Evolutionary conservation across 768 basidiomycete species (phyloP), one percentile per base, ranked within the genome.

Genomic region (Auriscalpium orientale): DNA sequence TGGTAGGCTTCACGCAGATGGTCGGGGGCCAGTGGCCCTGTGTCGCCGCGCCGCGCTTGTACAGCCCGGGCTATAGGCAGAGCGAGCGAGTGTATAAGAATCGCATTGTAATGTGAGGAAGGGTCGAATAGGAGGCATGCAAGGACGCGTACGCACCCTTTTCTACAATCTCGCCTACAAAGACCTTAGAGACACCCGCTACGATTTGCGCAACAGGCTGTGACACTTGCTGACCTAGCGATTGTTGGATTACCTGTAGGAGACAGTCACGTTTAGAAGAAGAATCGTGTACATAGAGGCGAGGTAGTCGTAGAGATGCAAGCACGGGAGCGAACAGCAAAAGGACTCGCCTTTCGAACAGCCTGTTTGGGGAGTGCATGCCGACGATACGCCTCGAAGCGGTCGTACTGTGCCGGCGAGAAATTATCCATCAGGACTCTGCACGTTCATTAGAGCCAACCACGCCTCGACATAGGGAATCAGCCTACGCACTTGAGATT

Each of bases 341-440:
- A 20, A 53, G 35, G 11, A 65, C 72, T 13, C 56, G 85, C 91
- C 76, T 87, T 91, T 28, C 90, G 74, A 2, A 95, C 87, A 20
- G 84, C 84, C 63, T 87, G 85, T 64, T 93, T 93, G 1, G 88
- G 85, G 18, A 95, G 70, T 1, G 89, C 89, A 62, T 90, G 87
- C 18, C 92, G 78, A 56, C 91, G 74, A 67, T 93, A 95, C 0
- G 89, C 87, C 64, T 95, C 92, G 61, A 93, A 95, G 1, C 92
- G 80, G 46, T 93, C 90, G 65, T 92, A 91, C 66, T 95, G 92
- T 13, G 77, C 83, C 2, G 84, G 79, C 58, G 83, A 85, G 63
- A 95, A 87, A 62, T 91, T 90, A 67, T 91, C 89, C 85, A 94
- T 90, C 58, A 94, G 73, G 49, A 93, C 88, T 66, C 91, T 92